Conservation (phyloP, 495 filamentous ascomycete genomes). For the Xylaria telfairii region DNA sequence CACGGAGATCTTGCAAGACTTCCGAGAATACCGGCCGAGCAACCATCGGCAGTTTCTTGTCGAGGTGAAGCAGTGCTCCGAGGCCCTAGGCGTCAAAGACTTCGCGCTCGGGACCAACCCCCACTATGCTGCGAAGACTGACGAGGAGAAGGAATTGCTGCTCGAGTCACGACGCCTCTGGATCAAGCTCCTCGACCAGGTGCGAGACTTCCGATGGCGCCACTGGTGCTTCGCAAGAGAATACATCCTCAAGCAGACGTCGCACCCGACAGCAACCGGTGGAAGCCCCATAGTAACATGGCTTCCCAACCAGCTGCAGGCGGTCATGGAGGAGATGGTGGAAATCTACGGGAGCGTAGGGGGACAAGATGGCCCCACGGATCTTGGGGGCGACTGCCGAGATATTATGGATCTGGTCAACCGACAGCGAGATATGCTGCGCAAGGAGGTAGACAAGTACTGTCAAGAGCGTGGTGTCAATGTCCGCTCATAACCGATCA, state of each 20-base stretch:
- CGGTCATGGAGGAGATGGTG: constrained; percentile 78
- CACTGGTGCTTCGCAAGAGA: constrained; percentile 96
- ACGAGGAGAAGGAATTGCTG: constrained; percentile 26
- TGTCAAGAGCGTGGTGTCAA: constrained; percentile 71
- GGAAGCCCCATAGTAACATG: constrained; percentile 92
- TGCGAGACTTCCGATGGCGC: constrained; percentile 89
- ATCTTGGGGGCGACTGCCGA: constrained; percentile 42
- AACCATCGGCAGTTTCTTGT: constrained; percentile 85
- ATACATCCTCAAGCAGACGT: constrained; percentile 85
- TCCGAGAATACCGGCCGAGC: constrained; percentile 81
- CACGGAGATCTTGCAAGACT: constrained; percentile 83
- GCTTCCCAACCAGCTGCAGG: constrained; percentile 83
- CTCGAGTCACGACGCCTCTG: constrained; percentile 62
- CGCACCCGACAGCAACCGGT: constrained; percentile 86
- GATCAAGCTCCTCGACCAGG: constrained; percentile 76
- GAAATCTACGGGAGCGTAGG: constrained; percentile 61
- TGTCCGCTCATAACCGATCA: not conserved
- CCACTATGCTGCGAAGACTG: constrained; percentile 35
- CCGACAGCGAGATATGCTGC: constrained; percentile 71
- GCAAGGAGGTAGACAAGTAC: constrained; percentile 80
- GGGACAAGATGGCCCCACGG: constrained; percentile 40
- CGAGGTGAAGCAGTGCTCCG: constrained; percentile 65
- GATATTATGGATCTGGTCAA: constrained; percentile 75
- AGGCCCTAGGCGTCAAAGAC: constrained; percentile 61
- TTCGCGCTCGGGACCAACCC: constrained; percentile 64